phyloP scores from a whole-genome alignment of 1,284 basidiomycete genomes.

The Butyriboletus appendiculatus region DNA sequence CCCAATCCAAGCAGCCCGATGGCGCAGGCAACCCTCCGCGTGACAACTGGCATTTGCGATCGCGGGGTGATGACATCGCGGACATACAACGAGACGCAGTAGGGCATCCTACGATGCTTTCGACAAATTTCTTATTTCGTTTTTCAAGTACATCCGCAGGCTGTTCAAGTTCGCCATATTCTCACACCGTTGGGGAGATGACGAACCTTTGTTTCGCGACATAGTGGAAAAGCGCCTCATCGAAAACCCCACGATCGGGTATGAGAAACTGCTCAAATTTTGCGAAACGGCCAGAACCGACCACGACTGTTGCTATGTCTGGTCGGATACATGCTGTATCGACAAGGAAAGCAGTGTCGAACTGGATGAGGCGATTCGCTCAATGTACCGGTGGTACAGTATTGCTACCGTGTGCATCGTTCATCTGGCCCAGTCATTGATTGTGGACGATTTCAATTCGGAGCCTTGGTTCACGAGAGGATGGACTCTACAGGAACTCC shows the following conservation, averaged over 20 bases:
- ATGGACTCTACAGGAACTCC: slow-evolving; percentile 24
- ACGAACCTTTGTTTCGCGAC: slow-evolving; percentile 16
- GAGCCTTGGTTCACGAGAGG: slow-evolving; percentile 24
- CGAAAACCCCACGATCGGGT: slow-evolving; percentile 5
- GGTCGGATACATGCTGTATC: slow-evolving; percentile 29
- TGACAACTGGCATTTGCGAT: neutral
- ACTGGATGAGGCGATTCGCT: slow-evolving; percentile 27
- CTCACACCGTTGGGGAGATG: slow-evolving; percentile 22
- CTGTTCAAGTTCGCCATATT: slow-evolving; percentile 23
- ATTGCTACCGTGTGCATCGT: slow-evolving; percentile 21
- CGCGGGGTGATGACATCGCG: slow-evolving; percentile 1
- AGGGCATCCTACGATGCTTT: neutral
- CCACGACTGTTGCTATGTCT: slow-evolving; percentile 14
- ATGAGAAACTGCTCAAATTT: slow-evolving; percentile 14
- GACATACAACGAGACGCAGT: slow-evolving; percentile 7
- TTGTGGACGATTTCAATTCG: slow-evolving; percentile 11
- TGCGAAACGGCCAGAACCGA: slow-evolving; percentile 14
- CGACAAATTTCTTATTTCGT: neutral
- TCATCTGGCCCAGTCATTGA: slow-evolving; percentile 12
- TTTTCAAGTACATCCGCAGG: slow-evolving; percentile 13
- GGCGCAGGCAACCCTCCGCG: neutral
- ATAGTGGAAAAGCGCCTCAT: neutral
- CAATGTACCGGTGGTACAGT: slow-evolving; percentile 25
- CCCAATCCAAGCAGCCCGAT: neutral
- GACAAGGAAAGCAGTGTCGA: slow-evolving; percentile 24